Base-by-base conservation (phyloP, 805 yeast species). In the Yamadazyma laniorum region DNA sequence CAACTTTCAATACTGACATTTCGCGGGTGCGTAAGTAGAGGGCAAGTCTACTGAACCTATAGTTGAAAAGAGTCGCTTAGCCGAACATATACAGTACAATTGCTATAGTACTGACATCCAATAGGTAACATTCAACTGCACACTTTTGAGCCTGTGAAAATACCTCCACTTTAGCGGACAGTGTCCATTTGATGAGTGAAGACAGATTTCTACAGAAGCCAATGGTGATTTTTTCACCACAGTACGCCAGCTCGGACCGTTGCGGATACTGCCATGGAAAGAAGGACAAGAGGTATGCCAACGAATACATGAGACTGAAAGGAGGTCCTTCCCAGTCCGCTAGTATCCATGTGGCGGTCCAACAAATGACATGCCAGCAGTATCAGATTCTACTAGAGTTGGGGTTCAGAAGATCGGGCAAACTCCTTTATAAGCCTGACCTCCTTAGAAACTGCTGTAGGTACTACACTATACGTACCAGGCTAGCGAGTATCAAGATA, bases 321-420 rank as follows among this genome's bases (percentile, higher is more conserved):
- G 21, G 16, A 15, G 11, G 35, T 17, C 14, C 44, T 29, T 33
- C 61, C 11, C 59, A 45, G 23, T 43, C 47, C 17, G 27, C 56
- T 25, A 55, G 65, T 16, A 53, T 69, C 14, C 74, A 74, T 2
- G 39, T 76, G 36, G 63, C 61, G 13, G 65, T 68, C 7, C 68
- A 67, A 31, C 56, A 56, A n/a, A 67, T 80, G 65, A 55, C 77
- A 0, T 63, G 75, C 5, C 55, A 56, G 13, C 74, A 72, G 18
- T 88, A 88, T 52, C 90, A 85, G 51, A 52, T 49, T 15, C 55
- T 85, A 46, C 77, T 90, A 50, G 80, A 87, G 49, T 63, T 70
- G 48, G 95, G 95, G 2, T 88, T 75, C 53, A 75, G 95, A 56
- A 65, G 97, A 38, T 83, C 93, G 22, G 96, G 96, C 0, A 56